Evolutionary conservation across 352 stramenopile species (phyloP).

Genomic region (Phytophthora gonapodyides): DNA sequence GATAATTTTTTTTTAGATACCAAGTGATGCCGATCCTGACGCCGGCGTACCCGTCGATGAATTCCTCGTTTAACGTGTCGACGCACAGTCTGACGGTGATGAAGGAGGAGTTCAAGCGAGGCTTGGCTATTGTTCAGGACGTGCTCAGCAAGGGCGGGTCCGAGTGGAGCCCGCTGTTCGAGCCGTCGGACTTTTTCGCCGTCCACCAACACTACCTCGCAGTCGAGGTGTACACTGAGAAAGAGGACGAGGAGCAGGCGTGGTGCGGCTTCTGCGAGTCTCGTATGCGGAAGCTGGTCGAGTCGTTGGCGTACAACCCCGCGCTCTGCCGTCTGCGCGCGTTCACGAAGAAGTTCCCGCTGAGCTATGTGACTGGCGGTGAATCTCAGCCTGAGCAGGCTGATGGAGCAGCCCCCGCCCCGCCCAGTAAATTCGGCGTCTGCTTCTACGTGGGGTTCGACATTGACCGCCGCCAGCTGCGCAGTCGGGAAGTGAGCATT

Average conservation of each 20-base stretch:
- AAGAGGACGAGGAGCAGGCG: conserved; percentile 88
- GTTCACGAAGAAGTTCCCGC: conserved; percentile 86
- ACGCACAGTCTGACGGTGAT: conserved; percentile 94
- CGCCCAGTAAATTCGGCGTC: conserved; percentile 66
- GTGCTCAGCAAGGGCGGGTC: conserved; percentile 80
- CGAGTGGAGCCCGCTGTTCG: conserved; percentile 85
- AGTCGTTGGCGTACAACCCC: conserved; percentile 83
- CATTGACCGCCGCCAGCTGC: conserved; percentile 77
- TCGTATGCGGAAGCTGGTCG: conserved; percentile 91
- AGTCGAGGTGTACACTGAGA: conserved; percentile 91
- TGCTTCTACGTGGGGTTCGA: conserved; percentile 90
- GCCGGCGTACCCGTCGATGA: conserved; percentile 98
- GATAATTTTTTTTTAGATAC: conserved; percentile 42
- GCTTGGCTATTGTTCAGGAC: conserved; percentile 77
- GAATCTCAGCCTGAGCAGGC: conserved; percentile 26
- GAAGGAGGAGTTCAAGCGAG: conserved; percentile 92
- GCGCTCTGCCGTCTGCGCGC: conserved; percentile 80
- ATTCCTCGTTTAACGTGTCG: conserved; percentile 99
- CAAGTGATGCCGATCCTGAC: conserved; percentile 99
- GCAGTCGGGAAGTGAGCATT: conserved; percentile 81
- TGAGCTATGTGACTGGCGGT: conserved; percentile 56
- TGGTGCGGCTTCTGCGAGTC: conserved; percentile 96
- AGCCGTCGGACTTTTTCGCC: conserved; percentile 86
- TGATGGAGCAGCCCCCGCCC: conserved; percentile 19
- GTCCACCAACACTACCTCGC: conserved; percentile 91